Percentiles rank a stretch among this genome's conserved stretches.
phyloP scores from a whole-genome alignment of 176 grass and related monocot genomes.

The Tillandsia leiboldiana region DNA sequence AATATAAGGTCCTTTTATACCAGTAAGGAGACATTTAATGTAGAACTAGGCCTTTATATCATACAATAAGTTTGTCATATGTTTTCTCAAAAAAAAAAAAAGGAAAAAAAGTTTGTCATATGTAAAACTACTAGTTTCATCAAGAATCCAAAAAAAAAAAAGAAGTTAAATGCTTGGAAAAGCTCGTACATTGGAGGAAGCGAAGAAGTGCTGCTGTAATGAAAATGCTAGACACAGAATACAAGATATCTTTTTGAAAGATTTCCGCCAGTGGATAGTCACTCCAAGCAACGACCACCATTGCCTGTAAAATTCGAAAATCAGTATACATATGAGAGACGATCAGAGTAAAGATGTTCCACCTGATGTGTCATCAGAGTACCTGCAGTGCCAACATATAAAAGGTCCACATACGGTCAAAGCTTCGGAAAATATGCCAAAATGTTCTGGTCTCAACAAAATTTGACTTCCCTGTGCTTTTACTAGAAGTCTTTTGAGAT shows the following conservation, averaged over 20 bases:
- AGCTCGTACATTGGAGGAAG: constrained; percentile 68
- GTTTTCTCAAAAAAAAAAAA: neutral
- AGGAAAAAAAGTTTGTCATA: neutral
- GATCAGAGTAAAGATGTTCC: constrained; percentile 9
- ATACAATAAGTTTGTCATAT: neutral
- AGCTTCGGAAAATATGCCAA: constrained; percentile 95
- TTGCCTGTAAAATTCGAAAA: constrained; percentile 45
- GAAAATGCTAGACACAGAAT: constrained; percentile 86
- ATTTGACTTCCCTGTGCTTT: constrained; percentile 81
- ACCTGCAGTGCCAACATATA: constrained; percentile 86
- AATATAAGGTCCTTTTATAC: no score
- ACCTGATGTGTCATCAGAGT: constrained; percentile 12
- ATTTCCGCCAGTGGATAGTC: constrained; percentile 46
- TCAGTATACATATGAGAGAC: constrained; percentile 4
- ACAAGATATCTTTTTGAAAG: constrained; percentile 56
- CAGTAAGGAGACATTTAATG: no score
- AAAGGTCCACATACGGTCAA: constrained; percentile 98
- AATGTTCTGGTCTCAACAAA: constrained; percentile 95
- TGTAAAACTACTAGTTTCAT: neutral
- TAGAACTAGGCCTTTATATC: no score
- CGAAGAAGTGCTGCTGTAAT: constrained; percentile 78
- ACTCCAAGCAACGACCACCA: constrained; percentile 81
- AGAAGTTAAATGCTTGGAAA: constrained; percentile 5
- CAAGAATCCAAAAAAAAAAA: neutral
- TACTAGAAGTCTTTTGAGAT: constrained; percentile 37